Evolutionary conservation across 305 asterid genomes (phyloP), one percentile per base, ranked within the genome.

Genomic region (Euphrasia arctica): DNA sequence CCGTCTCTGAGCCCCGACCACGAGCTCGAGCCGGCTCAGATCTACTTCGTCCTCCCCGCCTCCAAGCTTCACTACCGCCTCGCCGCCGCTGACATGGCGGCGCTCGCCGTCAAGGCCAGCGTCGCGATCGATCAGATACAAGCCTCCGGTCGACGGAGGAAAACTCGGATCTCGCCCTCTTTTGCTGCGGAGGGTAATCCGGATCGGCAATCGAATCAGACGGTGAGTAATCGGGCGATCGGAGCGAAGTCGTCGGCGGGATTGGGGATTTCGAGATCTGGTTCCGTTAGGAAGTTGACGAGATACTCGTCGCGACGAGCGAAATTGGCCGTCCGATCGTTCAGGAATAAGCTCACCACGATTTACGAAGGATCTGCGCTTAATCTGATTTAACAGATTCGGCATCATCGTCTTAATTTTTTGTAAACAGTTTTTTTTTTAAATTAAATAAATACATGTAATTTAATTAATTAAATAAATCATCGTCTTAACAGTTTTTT

Each of bases 51-150:
- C 22, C 78, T 84, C 11, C 80, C 85, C 0, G 47, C 36, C n/a
- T 11, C 72, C 12, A 82, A 51, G 68, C 88, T 80, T 25, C 70
- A 77, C 13, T 72, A 78, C 9, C 83, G 76, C 1, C 84, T 83
- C 43, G 72, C 78, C n/a, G 86, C 89, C 13, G 65, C 78, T n/a
- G 85, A 73, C 58, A 69, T 71, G 93, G 93, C 83, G 4, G 84
- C 89, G n/a, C 45, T 80, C 34, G 84, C 85, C 60, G 76, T 83
- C 8, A 83, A 83, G 67, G 89, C 89, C 11, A 78, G 86, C 77
- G 15, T 68, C 8, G 89, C 89, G 1, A 61, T 83, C 13, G 63
- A 80, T 32, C 79, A 74, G 3, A 79, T 72, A 62, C 70, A 64
- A 54, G 68, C 66, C 54, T 14, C 68, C 39, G 52, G 13, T 28